Conservation (phyloP, 2,329 filamentous ascomycete genomes). For the Elsinoe perseae region DNA sequence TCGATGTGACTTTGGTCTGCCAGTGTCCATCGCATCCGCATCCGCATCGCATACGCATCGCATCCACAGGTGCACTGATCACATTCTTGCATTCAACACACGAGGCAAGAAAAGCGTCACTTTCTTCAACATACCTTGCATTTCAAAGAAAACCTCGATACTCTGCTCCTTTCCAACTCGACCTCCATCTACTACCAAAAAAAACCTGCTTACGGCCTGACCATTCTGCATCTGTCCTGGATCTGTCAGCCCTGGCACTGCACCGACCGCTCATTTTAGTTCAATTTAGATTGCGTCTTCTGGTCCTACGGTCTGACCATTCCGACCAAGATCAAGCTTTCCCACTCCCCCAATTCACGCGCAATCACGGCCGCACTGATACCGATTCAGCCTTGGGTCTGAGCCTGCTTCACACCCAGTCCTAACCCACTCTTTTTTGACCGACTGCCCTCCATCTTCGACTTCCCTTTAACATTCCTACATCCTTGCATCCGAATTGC, state of each 20-base stretch:
- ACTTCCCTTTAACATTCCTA: neutral
- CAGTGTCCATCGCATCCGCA: no score
- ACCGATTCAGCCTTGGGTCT: slow-evolving; percentile 12
- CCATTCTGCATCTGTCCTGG: slow-evolving; percentile 4
- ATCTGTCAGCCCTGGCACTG: slow-evolving; percentile 4
- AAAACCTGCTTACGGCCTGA: slow-evolving; percentile 8
- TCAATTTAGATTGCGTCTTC: slow-evolving; percentile 12
- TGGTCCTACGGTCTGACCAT: no score
- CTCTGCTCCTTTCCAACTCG: neutral
- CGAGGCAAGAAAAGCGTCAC: neutral
- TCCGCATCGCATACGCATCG: neutral
- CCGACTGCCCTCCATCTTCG: neutral
- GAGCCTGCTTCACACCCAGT: slow-evolving; percentile 4
- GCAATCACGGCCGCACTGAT: slow-evolving; percentile 2
- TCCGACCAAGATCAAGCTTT: slow-evolving; percentile 6
- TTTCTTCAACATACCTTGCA: neutral
- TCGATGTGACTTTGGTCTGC: no score
- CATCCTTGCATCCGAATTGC: slow-evolving; percentile 1
- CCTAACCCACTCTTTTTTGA: neutral
- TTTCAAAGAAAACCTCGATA: no score
- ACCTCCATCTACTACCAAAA: neutral
- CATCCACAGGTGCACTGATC: neutral
- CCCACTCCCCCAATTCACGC: neutral
- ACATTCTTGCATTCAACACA: neutral
- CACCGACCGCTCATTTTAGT: slow-evolving; percentile 10